Evolutionary conservation across 2,329 filamentous ascomycete species (phyloP).

Genomic region (Sclerotinia spermophila): DNA sequence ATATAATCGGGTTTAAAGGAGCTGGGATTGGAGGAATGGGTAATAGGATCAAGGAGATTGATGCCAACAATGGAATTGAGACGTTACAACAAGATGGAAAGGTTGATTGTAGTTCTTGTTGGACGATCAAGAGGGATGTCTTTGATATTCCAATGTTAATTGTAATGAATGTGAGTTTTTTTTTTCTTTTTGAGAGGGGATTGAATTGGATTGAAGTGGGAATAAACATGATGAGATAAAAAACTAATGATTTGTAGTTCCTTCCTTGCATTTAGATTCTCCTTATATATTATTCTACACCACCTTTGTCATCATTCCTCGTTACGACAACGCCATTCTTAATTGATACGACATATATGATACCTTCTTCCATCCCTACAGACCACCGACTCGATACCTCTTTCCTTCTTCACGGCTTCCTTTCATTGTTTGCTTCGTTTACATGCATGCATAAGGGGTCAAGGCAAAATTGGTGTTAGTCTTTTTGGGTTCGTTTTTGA

Average conservation of each 20-base stretch:
- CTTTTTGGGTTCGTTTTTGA: background rate
- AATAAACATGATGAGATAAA: background rate
- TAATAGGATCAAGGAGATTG: slow-evolving; percentile 58
- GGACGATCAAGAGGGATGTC: slow-evolving; percentile 93
- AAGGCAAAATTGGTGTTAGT: slow-evolving; percentile 9
- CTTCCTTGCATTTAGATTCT: slow-evolving; percentile 43
- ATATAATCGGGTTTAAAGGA: slow-evolving; percentile 7
- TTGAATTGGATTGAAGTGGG: background rate
- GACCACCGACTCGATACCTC: background rate
- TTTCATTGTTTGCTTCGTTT: slow-evolving; percentile 1
- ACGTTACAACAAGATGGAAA: slow-evolving; percentile 82
- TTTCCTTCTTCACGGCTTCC: background rate
- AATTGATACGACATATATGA: background rate
- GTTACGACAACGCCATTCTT: background rate
- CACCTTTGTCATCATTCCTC: background rate
- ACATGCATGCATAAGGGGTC: slow-evolving; percentile 4
- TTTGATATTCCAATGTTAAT: slow-evolving; percentile 99
- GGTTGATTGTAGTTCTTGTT: slow-evolving; percentile 92
- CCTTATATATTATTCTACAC: background rate
- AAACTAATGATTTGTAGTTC: slow-evolving; percentile 36
- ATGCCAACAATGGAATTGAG: slow-evolving; percentile 74
- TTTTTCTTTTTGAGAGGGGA: slow-evolving; percentile 22
- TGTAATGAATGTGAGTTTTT: slow-evolving; percentile 84
- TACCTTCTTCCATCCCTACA: background rate
- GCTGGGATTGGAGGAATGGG: slow-evolving; percentile 41